phyloP scores from a whole-genome alignment of 768 basidiomycete genomes.

The Pholiota microspora region DNA sequence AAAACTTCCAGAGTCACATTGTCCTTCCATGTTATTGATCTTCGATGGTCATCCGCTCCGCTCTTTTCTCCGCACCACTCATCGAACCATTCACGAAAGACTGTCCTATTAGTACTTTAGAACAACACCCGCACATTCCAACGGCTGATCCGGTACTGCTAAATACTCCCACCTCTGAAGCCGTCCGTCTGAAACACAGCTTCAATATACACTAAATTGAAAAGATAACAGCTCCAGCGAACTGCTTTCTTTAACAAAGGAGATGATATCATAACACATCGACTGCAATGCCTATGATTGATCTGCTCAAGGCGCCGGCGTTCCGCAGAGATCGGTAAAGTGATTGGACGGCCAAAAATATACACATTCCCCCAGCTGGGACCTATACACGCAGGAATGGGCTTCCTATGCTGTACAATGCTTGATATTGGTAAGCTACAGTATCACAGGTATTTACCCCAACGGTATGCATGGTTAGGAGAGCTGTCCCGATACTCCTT shows the following conservation, averaged over 20 bases:
- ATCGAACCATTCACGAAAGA: neutral
- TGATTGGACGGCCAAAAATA: slow-evolving; percentile 1
- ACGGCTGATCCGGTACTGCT: neutral
- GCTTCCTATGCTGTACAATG: neutral
- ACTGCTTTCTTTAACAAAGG: neutral
- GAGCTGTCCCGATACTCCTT: no score
- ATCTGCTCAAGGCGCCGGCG: neutral
- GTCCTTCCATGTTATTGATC: neutral
- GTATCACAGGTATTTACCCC: no score
- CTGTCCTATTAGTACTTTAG: neutral
- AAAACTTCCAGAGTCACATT: neutral
- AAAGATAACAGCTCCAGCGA: neutral
- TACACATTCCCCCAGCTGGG: neutral
- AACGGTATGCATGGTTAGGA: neutral
- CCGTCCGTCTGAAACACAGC: neutral
- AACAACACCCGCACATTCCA: neutral
- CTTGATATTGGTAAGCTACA: no score
- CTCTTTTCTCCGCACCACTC: neutral
- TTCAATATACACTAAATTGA: neutral
- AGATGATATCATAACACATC: neutral
- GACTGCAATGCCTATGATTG: neutral
- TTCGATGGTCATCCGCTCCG: neutral
- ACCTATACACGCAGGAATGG: neutral
- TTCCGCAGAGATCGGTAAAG: slow-evolving; percentile 6
- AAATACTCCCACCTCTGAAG: neutral